Percentiles rank a stretch among this genome's conserved stretches.
These are phyloP conservation scores for Oenanthe sinensis DNA, from an alignment of 129 eudicot genomes.

Conservation along the genomic window DNA sequence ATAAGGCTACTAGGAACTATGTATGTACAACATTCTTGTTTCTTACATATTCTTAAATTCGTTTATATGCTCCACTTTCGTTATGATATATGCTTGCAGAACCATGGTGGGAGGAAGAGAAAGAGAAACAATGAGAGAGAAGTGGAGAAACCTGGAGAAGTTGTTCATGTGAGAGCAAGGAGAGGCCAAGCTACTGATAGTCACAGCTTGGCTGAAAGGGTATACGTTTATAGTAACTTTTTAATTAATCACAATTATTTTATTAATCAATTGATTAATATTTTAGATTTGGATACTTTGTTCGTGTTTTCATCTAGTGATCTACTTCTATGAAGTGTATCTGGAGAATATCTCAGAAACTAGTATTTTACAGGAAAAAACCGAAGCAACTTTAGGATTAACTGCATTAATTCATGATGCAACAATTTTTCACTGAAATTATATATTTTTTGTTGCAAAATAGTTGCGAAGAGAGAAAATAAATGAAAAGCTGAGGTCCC, in stretches of 20 bases:
- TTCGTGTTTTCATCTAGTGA: neutral
- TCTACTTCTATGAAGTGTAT: neutral
- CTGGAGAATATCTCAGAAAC: neutral
- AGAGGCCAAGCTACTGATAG: conserved; percentile 99
- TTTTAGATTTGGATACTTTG: neutral
- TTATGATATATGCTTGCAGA: conserved; percentile 22
- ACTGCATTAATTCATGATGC: neutral
- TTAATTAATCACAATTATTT: neutral
- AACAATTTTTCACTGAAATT: neutral
- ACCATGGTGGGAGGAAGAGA: conserved; percentile 57
- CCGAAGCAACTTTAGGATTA: neutral
- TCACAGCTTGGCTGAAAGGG: conserved; percentile 98
- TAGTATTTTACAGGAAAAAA: neutral
- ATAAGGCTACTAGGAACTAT: conserved; percentile 26
- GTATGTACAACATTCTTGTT: conserved; percentile 5
- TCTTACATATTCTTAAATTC: neutral
- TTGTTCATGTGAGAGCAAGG: conserved; percentile 95
- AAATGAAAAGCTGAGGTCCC: conserved; percentile 58
- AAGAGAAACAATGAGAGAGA: conserved; percentile 37
- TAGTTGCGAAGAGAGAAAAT: conserved; percentile 83
- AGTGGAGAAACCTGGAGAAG: conserved; percentile 65
- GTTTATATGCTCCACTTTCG: neutral
- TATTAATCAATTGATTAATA: neutral
- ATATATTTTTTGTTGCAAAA: neutral
- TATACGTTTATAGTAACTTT: neutral